Base-by-base conservation (phyloP, 225 moss, liverwort and hornwort species). In the Neckera pumila region DNA sequence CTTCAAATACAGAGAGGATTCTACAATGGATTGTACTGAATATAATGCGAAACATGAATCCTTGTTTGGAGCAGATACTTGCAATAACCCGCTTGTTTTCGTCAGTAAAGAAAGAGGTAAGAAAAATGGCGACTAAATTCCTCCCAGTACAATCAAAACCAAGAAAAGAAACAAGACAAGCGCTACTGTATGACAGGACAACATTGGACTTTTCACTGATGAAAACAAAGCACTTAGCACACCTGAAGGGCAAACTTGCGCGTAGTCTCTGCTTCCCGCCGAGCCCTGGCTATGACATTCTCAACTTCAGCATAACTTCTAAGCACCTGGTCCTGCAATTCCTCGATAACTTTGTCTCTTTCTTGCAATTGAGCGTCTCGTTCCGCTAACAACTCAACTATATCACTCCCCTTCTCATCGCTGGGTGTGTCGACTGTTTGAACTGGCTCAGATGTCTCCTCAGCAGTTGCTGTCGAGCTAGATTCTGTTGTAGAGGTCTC, bases 231-330 rank as follows among this genome's bases (percentile, higher is more conserved):
- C 70, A 79, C 77, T 51, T 56, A 67, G 62, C 88, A 75, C 79
- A 97, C 97, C 97, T 97, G 97, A 61, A 97, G 82, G 22, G 97
- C 97, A 86, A 90, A 97, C 84, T 96, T 97, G 60, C 96, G 93
- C 25, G 96, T 93, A 77, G 78, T 85, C 57, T 96, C 97, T 23
- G 94, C 97, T 75, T 97, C 97, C 84, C 97, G 95, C 86, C 79
- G 91, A 45, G 94, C 91, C 87, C 97, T 94, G 77, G 88, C 93
- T 86, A 92, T 90, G 16, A 97, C 89, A 78, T 97, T 97, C 79
- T 97, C 94, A 89, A 95, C 95, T 86, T 96, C 95, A 61, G 97
- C 97, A 77, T 95, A 87, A 86, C 95, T 95, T 92, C 97, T 92
- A 18, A 97, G 92, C 51, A 96, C 89, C 83, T 90, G 94, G 38